These are phyloP conservation scores for Vinca minor DNA, from an alignment of 257 asterid species.

Conservation along the genomic window DNA sequence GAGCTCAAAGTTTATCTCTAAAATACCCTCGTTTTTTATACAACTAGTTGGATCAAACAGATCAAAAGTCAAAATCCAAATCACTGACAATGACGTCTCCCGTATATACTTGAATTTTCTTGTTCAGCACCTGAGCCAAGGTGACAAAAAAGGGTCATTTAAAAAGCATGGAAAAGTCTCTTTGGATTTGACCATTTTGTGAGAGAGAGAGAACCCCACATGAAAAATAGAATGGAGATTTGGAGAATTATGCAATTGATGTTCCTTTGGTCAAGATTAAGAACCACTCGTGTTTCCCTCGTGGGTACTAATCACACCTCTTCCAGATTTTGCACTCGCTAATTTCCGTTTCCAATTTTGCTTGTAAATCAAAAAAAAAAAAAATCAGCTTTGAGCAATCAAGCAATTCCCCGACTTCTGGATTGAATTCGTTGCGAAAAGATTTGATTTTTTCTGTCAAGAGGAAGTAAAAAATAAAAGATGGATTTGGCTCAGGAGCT, in stretches of 20 bases:
- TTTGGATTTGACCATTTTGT: conserved; percentile 3
- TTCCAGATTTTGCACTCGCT: conserved; percentile 75
- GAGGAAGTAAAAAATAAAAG: background rate
- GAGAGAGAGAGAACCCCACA: background rate
- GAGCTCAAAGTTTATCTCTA: too few species aligned
- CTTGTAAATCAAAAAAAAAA: too few species aligned
- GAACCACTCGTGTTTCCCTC: conserved; percentile 48
- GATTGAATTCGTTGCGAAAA: too few species aligned
- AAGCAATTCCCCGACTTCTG: too few species aligned
- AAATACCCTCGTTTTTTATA: too few species aligned
- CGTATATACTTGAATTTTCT: too few species aligned
- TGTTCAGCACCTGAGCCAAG: too few species aligned
- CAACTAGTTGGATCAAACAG: too few species aligned
- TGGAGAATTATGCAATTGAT: conserved; percentile 49
- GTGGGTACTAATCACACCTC: conserved; percentile 90
- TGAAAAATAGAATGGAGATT: conserved; percentile 46
- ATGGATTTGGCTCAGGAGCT: conserved; percentile 42
- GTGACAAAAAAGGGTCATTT: background rate
- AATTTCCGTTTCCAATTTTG: too few species aligned
- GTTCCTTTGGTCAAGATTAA: conserved; percentile 41
- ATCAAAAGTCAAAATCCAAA: too few species aligned
- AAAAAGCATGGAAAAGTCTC: conserved; percentile 21
- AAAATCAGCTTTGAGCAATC: too few species aligned
- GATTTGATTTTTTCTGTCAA: background rate
- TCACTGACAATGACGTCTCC: too few species aligned